phyloP scores from a whole-genome alignment of 352 stramenopile species.

The Salisapilia sapeloensis region DNA sequence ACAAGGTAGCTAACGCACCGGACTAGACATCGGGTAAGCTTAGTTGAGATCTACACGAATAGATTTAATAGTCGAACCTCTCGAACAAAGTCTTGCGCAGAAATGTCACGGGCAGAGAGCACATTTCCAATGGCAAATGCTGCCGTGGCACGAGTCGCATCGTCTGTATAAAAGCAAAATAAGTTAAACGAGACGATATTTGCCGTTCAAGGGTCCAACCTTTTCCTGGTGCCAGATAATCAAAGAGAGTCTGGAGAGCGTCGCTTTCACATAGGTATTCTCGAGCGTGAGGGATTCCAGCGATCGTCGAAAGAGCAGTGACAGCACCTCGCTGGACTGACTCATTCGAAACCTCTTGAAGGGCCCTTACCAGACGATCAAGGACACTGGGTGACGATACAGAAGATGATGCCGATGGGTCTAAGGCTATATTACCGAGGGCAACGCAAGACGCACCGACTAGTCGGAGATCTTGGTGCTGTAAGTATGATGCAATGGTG shows the following conservation, averaged over 20 bases:
- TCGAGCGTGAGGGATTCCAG: slow-evolving; percentile 14
- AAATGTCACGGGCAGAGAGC: slow-evolving; percentile 32
- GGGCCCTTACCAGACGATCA: no score
- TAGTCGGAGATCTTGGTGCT: slow-evolving; percentile 27
- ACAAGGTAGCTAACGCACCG: slow-evolving; percentile 29
- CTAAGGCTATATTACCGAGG: slow-evolving; percentile 46
- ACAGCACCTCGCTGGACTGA: slow-evolving; percentile 32
- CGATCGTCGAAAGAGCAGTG: slow-evolving; percentile 38
- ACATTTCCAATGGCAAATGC: slow-evolving; percentile 57
- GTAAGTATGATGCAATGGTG: slow-evolving; percentile 21
- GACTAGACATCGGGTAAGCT: slow-evolving; percentile 4
- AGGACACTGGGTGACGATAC: slow-evolving; percentile 20
- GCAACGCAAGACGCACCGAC: slow-evolving; percentile 39
- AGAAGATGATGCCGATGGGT: slow-evolving; percentile 8
- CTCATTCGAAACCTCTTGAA: slow-evolving; percentile 31
- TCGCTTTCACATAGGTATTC: slow-evolving; percentile 27
- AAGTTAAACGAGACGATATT: not conserved
- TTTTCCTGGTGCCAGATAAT: slow-evolving; percentile 24
- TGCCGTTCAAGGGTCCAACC: slow-evolving; percentile 22
- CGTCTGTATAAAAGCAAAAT: slow-evolving; percentile 6
- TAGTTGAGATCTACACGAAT: not conserved
- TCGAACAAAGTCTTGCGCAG: slow-evolving; percentile 31
- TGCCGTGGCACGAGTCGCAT: slow-evolving; percentile 28
- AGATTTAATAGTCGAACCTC: slow-evolving; percentile 8
- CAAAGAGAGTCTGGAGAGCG: slow-evolving; percentile 17